Evolutionary conservation across 108 stramenopile genomes (phyloP).

Genomic region (Conticribra weissflogii): DNA sequence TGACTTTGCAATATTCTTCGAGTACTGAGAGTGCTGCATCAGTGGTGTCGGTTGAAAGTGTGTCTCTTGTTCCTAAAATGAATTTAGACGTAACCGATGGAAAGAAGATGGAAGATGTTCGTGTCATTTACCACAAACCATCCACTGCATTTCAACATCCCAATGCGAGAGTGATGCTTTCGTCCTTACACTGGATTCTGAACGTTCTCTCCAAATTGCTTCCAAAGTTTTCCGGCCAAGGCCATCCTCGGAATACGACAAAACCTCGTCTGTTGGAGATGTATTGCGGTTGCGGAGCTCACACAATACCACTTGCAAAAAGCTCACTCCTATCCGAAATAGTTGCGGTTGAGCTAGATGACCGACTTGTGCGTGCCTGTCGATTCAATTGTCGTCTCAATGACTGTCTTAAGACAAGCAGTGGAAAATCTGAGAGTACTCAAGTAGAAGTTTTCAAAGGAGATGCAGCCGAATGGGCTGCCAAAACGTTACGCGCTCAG

Average conservation of each 20-base stretch:
- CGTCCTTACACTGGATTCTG: conserved; percentile 73
- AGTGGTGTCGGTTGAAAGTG: background rate
- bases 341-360: conserved; percentile 72
- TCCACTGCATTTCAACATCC: conserved; percentile 80
- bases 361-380: conserved; percentile 66
- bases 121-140: conserved; percentile 65
- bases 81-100: background rate
- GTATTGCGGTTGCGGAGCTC: conserved; percentile 84
- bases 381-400: conserved; percentile 58
- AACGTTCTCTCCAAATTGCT: conserved; percentile 42
- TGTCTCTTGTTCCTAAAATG: conserved; percentile 22
- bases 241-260: background rate
- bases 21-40: background rate
- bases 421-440: conserved; percentile 5
- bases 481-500: conserved; percentile 18
- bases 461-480: conserved; percentile 70
- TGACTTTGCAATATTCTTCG: conserved; percentile 2
- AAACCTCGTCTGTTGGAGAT: conserved; percentile 60
- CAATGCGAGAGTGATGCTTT: conserved; percentile 69
- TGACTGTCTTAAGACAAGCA: conserved; percentile 30
- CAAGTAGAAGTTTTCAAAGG: conserved; percentile 47
- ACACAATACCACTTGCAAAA: conserved; percentile 77
- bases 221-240: too few species aligned
- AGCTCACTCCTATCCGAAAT: conserved; percentile 48
- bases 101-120: conserved; percentile 2